Evolutionary conservation across 1,284 basidiomycete species (phyloP), one percentile per base, ranked within the genome.

Genomic region (Sphaerobolus stellatus): DNA sequence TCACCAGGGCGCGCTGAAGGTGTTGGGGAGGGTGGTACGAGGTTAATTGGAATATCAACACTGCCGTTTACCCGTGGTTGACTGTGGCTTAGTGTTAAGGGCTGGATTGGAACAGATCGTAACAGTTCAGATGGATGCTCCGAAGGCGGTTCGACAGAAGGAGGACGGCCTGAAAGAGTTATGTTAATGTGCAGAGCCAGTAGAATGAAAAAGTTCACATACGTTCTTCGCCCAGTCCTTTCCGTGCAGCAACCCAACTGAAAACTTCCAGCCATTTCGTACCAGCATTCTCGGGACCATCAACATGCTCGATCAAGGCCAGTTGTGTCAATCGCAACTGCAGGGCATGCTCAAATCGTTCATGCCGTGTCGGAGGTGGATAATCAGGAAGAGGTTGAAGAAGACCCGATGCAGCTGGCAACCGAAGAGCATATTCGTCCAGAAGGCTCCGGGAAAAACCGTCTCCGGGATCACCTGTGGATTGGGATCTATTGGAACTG

Each of bases 321-420:
- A 92, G 85, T 66, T 92, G 87, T 1, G 94, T 92, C 80, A 97
- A 90, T 38, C 94, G 79, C 34, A 99, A 72, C 68, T 95, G 89
- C 50, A 98, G 73, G 25, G 90, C 86, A 53, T 89, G 78, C 62
- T 91, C 90, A 58, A 95, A 89, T 5, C 78, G 68, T 52, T 93
- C 88, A 31, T 81, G 74, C 16, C 75, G 73, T 2, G 81, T 78
- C 0, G 81, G 74, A 2, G 66, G 61, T 4, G 83, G 80, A 36
- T 81, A 75, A 61, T 86, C 83, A 3, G 79, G 77, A 16, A 82
- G 68, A 5, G 79, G 72, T 8, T 71, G 67, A 28, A 89, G 74
- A 18, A 91, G 70, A 16, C 71, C 67, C 1, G 71, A 62, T 0
- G 82, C 75, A 1, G 75, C 66, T 1, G 83, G 83, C 1, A 88